A percentile compares a stretch with the other conserved stretches of the same genome.
Conservation (phyloP, 345 rosid species). For the Eucalyptus curtisii region DNA sequence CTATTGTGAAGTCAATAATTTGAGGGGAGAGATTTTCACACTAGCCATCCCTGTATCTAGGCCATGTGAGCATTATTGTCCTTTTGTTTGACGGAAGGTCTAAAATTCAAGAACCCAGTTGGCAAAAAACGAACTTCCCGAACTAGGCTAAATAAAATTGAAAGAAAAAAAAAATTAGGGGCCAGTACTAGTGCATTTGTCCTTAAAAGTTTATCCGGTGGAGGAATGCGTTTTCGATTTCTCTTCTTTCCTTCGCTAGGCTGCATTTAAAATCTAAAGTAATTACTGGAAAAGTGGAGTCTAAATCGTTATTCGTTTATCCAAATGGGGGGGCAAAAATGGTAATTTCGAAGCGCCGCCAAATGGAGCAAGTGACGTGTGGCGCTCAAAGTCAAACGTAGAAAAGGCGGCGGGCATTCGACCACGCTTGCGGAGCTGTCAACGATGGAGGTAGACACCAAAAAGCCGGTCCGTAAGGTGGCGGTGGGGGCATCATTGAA, state of each 20-base stretch:
- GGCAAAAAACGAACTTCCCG: neutral
- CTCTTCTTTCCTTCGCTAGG: neutral
- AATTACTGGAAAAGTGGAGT: neutral
- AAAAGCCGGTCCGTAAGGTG: neutral
- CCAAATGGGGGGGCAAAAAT: neutral
- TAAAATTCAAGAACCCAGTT: neutral
- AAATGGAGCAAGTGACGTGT: neutral
- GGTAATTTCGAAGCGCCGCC: neutral
- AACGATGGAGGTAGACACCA: neutral
- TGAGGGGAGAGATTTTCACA: neutral
- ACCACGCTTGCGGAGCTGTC: neutral
- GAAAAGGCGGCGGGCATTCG: neutral
- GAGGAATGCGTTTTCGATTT: neutral
- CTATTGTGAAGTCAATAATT: neutral
- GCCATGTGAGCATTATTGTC: neutral
- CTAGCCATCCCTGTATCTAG: fast-evolving
- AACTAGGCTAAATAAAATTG: neutral
- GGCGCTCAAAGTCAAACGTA: neutral
- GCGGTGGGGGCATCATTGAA: neutral
- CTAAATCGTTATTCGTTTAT: neutral
- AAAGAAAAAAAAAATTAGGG: neutral
- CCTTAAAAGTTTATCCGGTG: neutral
- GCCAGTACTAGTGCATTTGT: neutral
- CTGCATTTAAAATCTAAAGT: fast-evolving
- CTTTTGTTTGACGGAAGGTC: neutral